Evolutionary conservation across 192 early-diverging fungal species (phyloP).

Genomic region (Geranomyces variabilis): DNA sequence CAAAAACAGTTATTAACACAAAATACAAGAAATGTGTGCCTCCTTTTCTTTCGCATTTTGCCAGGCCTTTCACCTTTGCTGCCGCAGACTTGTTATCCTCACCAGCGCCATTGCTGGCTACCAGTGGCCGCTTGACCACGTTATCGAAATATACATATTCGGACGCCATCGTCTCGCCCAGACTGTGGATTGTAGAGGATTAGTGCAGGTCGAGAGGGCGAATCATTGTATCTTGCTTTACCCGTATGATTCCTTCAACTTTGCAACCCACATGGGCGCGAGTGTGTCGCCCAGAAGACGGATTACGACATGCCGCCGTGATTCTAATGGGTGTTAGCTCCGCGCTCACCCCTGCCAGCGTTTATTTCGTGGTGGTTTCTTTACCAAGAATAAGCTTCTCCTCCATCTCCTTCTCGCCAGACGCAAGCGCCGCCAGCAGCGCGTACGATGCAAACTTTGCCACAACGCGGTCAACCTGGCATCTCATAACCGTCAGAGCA

Average conservation of each 20-base stretch:
- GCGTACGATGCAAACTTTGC: conserved; percentile 17
- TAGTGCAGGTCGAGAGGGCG: too few relatives aligned
- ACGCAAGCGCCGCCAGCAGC: conserved; percentile 8
- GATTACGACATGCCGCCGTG: conserved; percentile 17
- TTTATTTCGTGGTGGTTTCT: too few relatives aligned
- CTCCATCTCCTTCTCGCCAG: conserved; percentile 19
- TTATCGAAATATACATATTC: conserved; percentile 31
- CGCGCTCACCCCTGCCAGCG: too few relatives aligned
- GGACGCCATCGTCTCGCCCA: not conserved
- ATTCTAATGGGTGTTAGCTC: too few relatives aligned
- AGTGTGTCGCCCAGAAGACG: conserved; percentile 28
- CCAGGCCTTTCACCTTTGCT: conserved; percentile 3
- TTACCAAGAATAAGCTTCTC: conserved; percentile 13
- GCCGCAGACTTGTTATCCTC: not conserved
- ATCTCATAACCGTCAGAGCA: not conserved
- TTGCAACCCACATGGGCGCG: conserved; percentile 9
- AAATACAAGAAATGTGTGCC: not conserved
- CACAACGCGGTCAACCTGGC: conserved; percentile 7
- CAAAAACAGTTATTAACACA: not conserved
- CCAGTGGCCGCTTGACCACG: conserved; percentile 25
- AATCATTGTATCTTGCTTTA: not conserved
- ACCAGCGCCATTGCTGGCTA: conserved; percentile 5
- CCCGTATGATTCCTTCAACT: conserved; percentile 28
- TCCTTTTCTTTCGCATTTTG: not conserved
- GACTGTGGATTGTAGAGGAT: too few relatives aligned